Conservation (phyloP, 805 yeast genomes). For the Lipomyces orientalis region DNA sequence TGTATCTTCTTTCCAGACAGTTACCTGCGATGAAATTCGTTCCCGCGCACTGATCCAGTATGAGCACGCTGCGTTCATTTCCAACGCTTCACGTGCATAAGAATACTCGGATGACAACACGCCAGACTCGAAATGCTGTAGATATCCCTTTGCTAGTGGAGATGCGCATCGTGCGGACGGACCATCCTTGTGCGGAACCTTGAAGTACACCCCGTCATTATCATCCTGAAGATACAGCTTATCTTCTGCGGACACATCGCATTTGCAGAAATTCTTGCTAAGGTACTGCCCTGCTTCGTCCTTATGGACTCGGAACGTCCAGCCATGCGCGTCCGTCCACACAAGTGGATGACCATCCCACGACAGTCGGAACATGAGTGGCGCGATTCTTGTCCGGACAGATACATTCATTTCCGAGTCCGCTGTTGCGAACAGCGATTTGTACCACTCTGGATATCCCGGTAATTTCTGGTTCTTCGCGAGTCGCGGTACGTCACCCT, state of each 20-base stretch:
- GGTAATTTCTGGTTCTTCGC: slow-evolving; percentile 76
- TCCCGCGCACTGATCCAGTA: slow-evolving; percentile 94
- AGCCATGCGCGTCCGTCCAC: slow-evolving; percentile 82
- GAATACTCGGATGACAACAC: slow-evolving; percentile 71
- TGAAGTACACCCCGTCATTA: slow-evolving; percentile 53
- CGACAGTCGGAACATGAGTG: slow-evolving; percentile 71
- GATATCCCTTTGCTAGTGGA: slow-evolving; percentile 76
- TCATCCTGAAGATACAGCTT: slow-evolving; percentile 44
- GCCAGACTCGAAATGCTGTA: slow-evolving; percentile 74
- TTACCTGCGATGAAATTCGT: slow-evolving; percentile 83
- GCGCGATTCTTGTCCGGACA: slow-evolving; percentile 74
- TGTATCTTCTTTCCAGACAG: slow-evolving; percentile 58
- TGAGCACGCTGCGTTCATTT: slow-evolving; percentile 77
- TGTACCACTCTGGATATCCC: slow-evolving; percentile 95
- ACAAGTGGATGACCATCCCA: slow-evolving; percentile 86
- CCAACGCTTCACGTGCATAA: slow-evolving; percentile 76
- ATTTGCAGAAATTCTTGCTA: slow-evolving; percentile 48
- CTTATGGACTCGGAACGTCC: slow-evolving; percentile 76
- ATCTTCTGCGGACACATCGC: slow-evolving; percentile 35
- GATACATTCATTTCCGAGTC: slow-evolving; percentile 61
- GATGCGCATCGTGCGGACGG: slow-evolving; percentile 72
- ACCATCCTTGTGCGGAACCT: slow-evolving; percentile 89
- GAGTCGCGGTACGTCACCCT: slow-evolving; percentile 48
- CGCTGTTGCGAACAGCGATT: slow-evolving; percentile 55
- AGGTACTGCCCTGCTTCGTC: slow-evolving; percentile 44